Percentiles rank a stretch among this genome's conserved stretches.
These are phyloP conservation scores for Aegilops longissima DNA, from an alignment of 176 grass and related monocot species.

Conservation along the genomic window DNA sequence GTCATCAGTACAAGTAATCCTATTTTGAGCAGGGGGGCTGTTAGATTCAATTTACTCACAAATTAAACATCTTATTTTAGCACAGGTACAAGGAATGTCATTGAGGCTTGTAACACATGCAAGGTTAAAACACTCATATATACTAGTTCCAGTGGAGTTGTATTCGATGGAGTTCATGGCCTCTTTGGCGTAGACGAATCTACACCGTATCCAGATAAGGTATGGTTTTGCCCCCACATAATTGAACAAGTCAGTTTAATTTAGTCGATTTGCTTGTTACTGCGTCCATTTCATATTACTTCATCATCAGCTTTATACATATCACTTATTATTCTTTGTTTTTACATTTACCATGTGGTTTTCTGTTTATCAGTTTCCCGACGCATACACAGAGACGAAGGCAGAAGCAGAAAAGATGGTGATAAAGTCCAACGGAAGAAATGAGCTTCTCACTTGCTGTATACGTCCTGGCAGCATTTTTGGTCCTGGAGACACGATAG, in stretches of 20 bases:
- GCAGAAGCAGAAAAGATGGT: constrained; percentile 80
- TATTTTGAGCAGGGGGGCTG: too few relatives aligned
- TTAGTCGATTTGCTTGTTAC: not conserved
- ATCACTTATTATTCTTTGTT: too few relatives aligned
- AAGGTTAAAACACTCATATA: too few relatives aligned
- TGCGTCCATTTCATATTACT: too few relatives aligned
- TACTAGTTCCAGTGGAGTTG: constrained; percentile 61
- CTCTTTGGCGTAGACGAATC: constrained; percentile 65
- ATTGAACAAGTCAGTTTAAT: not conserved
- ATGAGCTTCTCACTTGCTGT: constrained; percentile 63
- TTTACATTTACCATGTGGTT: too few relatives aligned
- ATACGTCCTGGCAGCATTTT: constrained; percentile 71
- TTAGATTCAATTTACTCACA: too few relatives aligned
- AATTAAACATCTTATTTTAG: too few relatives aligned
- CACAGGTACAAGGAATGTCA: too few relatives aligned
- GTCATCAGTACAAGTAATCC: too few relatives aligned
- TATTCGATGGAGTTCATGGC: constrained; percentile 74
- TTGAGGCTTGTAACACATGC: too few relatives aligned
- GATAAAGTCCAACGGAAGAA: constrained; percentile 45
- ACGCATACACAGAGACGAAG: constrained; percentile 73
- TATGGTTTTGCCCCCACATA: too few relatives aligned
- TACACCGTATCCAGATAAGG: constrained; percentile 63
- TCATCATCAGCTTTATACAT: too few relatives aligned
- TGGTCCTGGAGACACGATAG: constrained; percentile 50
- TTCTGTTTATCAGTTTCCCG: constrained; percentile 50